Evolutionary conservation across 352 stramenopile genomes (phyloP).

Genomic region (Globisporangium solare): DNA sequence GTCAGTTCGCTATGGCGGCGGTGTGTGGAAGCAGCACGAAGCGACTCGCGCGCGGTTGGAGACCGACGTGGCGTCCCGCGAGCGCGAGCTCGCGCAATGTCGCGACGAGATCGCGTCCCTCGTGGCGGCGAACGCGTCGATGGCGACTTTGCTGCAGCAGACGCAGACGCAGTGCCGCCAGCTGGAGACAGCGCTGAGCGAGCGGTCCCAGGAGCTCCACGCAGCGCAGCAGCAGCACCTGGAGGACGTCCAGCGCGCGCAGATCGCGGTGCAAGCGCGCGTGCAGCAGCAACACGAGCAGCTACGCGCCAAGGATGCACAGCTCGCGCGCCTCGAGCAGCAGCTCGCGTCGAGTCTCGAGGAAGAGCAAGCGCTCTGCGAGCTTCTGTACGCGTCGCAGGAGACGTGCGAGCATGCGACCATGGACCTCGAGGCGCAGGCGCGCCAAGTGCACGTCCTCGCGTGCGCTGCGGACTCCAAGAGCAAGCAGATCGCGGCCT

Average conservation of each 20-base stretch:
- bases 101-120: not conserved
- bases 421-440: constrained; percentile 1
- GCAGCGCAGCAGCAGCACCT: not conserved
- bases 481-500: constrained; percentile 3
- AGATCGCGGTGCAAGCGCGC: not conserved
- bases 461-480: constrained; percentile 2
- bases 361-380: constrained; percentile 11
- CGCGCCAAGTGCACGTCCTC: constrained; percentile 10
- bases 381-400: constrained; percentile 18
- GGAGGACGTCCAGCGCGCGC: not conserved
- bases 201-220: not conserved
- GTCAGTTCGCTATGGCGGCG: constrained; percentile 23
- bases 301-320: not conserved
- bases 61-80: constrained; percentile 2
- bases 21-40: constrained; percentile 31
- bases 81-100: constrained; percentile 7
- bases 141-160: not conserved
- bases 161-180: not conserved
- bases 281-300: not conserved
- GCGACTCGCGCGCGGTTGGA: constrained; percentile 15
- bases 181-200: not conserved
- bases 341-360: constrained; percentile 2
- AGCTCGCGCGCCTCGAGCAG: not conserved
- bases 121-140: not conserved
- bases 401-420: constrained; percentile 11